These are phyloP conservation scores for Lasiosphaeris hirsuta DNA, from an alignment of 495 filamentous ascomycete genomes.

Conservation along the genomic window DNA sequence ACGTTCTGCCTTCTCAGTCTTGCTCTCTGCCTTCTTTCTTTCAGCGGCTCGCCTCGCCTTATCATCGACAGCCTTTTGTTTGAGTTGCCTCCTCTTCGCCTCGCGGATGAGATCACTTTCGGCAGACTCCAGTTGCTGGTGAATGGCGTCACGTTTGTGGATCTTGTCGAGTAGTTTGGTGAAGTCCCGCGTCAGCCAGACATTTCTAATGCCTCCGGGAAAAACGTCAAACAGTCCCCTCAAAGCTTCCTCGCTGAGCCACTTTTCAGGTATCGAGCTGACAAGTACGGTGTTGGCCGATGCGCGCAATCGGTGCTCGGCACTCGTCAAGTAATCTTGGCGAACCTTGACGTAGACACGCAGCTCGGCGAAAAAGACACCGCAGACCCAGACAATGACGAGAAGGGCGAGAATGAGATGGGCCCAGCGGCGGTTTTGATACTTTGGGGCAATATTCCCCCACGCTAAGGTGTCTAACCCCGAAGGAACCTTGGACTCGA, in stretches of 20 bases:
- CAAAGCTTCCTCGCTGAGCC: constrained; percentile 78
- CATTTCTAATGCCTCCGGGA: constrained; percentile 90
- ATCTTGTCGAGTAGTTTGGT: constrained; percentile 87
- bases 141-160: constrained; percentile 66
- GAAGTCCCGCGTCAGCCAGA: constrained; percentile 94
- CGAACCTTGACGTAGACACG: constrained; percentile 90
- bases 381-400: constrained; percentile 79
- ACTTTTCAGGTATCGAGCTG: constrained; percentile 81
- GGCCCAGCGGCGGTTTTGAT: constrained; percentile 80
- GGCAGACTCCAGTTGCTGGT: constrained; percentile 69
- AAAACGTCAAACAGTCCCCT: constrained; percentile 92
- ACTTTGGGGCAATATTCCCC: constrained; percentile 76
- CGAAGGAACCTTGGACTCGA: constrained; percentile 26
- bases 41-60: constrained; percentile 57
- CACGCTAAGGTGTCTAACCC: constrained; percentile 82
- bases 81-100: constrained; percentile 72
- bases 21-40: constrained; percentile 43
- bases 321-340: constrained; percentile 92
- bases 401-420: constrained; percentile 80
- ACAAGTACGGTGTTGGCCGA: constrained; percentile 95
- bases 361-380: constrained; percentile 82
- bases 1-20: constrained; percentile 47
- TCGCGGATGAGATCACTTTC: constrained; percentile 78
- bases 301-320: constrained; percentile 90
- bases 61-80: constrained; percentile 60